Base-by-base conservation (phyloP, 2,329 filamentous ascomycete genomes). In the Fusarium redolens region DNA sequence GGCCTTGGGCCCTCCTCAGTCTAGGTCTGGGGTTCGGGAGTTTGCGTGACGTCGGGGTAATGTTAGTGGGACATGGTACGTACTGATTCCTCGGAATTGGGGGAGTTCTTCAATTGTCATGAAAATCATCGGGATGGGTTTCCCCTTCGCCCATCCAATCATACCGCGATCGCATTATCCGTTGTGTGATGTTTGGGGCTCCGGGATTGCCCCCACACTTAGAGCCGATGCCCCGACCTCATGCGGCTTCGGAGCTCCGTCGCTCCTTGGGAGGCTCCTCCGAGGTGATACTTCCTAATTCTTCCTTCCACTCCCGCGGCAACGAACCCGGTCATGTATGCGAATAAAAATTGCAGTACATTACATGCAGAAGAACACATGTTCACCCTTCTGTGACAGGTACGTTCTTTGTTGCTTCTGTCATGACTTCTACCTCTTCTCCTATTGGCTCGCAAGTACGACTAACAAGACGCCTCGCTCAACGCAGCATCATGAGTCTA, bases 141-240 rank as follows among this genome's bases (percentile, higher is more conserved):
- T 56, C 60, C 67, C 61, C 30, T 70, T 70, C 33, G 55, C 30
- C 63, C 57, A 64, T 47, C 70, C 70, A 72, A 72, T 73, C 31
- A 70, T 41, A 67, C 37, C 8, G 14, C 47, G 48, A 70, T 65
- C 70, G 70, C 70, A 72, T 67, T 58, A 30, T 59, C 56, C 41
- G 17, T 62, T 43, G 41, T 40, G 51, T 64, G 35, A 45, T 56
- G 30, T 40, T 62, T 68, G 56, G 64, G 40, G 41, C 50, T 52
- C 59, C 63, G 66, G 48, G 55, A 57, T 59, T 59, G 31, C 56
- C 75, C 72, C 75, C 67, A 74, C 65, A 66, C 61, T 77, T 77
- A 77, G 65, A 77, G 65, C 75, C 75, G 75, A 77, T 76, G 62
- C 71, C 69, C 75, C 75, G 75, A 77, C 68, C 71, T 61, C 28